These are phyloP conservation scores for Trifolium dubium DNA, from an alignment of 306 rosid genomes.

Conservation along the genomic window DNA sequence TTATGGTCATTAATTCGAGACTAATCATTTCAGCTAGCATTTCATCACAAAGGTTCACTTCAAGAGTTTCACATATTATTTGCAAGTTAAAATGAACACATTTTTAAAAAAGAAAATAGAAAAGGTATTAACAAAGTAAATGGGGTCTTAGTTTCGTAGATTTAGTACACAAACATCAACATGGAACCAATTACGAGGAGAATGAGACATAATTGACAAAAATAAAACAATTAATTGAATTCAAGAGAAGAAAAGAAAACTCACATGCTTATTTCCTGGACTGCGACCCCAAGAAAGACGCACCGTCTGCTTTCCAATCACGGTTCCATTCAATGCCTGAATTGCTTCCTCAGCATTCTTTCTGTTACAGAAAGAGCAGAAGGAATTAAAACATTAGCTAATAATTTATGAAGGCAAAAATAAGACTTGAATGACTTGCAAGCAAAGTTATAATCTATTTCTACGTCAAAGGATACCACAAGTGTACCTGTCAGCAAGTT, in stretches of 20 bases:
- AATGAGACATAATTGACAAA: slow-evolving; percentile 20
- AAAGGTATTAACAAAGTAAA: too few relatives aligned
- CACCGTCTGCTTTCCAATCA: slow-evolving; percentile 94
- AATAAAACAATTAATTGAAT: slow-evolving; percentile 13
- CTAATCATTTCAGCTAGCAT: too few relatives aligned
- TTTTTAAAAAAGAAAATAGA: too few relatives aligned
- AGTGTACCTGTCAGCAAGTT: slow-evolving; percentile 84
- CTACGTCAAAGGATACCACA: slow-evolving; percentile 24
- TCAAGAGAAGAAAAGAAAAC: slow-evolving; percentile 26
- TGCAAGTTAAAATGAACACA: too few relatives aligned
- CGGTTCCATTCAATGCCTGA: slow-evolving; percentile 78
- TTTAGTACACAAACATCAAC: slow-evolving; percentile 30
- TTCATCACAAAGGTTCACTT: too few relatives aligned
- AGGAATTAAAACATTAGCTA: slow-evolving; percentile 28
- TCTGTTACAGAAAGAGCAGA: slow-evolving; percentile 52
- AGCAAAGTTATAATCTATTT: slow-evolving; percentile 23
- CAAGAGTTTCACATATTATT: too few relatives aligned
- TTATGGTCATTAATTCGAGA: too few relatives aligned
- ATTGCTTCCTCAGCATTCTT: slow-evolving; percentile 98
- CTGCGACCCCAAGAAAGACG: slow-evolving; percentile 99
- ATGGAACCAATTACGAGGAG: neutral
- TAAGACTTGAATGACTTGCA: slow-evolving; percentile 28
- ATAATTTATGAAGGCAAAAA: slow-evolving; percentile 6
- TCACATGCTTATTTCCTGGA: slow-evolving; percentile 92
- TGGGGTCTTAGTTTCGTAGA: neutral